Base-by-base conservation (phyloP, 2,329 filamentous ascomycete genomes). In the Aspergillus thermomutatus region DNA sequence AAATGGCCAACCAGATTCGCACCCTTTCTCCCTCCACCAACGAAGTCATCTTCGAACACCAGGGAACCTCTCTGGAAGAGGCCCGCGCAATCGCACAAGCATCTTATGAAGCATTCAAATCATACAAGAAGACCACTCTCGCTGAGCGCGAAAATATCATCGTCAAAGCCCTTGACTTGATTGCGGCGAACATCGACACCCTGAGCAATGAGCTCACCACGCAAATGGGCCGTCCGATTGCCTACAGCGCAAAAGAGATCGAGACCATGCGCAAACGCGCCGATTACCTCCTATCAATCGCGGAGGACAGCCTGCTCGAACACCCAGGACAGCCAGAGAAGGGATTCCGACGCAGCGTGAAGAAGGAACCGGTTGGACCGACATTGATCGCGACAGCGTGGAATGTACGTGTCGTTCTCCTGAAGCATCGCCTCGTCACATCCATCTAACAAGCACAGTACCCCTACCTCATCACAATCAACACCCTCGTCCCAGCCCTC, bases 11-110 rank as follows among this genome's bases (percentile, higher is more conserved):
- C 61, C 57, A 62, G 43, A 68, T 70, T 27, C 60, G 61, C 51
- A 97, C 92, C 61, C 91, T 97, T 75, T 96, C 92, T 3, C 92
- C 92, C 54, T 88, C 85, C 61, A 96, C 92, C 62, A 92, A 93
- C 77, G 86, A 93, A 78, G 81, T 89, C 59, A 86, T 97, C 73
- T 78, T 95, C 64, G 90, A 87, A 56, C 86, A 92, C 66, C 87
- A 87, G 74, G 91, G 90, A 72, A 87, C 64, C 82, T 64, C 67
- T 6, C 45, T 67, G 31, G 57, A 64, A 8, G 61, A 69, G 50
- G 66, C 66, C 28, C 53, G 56, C 52, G 43, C 62, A 45, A 54
- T 68, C 47, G 65, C 64, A 51, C 54, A 58, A n/a, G 55, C 60
- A n/a, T 69, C 69, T 23, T 64, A 69, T 56, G 49, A 64, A 57